phyloP scores from a whole-genome alignment of 139 green algal species.

The Micractinium conductrix region DNA sequence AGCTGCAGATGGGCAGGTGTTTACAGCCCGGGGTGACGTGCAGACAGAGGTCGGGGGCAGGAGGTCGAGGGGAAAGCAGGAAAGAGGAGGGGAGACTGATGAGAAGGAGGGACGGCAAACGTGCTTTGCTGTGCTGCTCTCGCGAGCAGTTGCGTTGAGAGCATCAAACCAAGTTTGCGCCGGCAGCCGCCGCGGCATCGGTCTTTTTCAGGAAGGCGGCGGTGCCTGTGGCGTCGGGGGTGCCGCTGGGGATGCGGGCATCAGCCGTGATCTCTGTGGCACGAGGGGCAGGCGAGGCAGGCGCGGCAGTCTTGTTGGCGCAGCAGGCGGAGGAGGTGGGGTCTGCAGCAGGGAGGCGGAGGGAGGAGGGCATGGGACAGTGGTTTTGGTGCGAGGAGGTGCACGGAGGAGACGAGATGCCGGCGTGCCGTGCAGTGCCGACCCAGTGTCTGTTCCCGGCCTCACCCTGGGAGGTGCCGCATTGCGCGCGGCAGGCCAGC shows the following conservation, averaged over 20 bases:
- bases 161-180: slow-evolving; percentile 30
- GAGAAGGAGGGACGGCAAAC: no score
- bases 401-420: no score
- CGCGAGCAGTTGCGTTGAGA: no score
- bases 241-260: no score
- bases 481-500: not conserved
- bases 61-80: no score
- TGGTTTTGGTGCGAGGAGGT: not conserved
- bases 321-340: not conserved
- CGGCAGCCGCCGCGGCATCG: not conserved
- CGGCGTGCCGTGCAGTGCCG: no score
- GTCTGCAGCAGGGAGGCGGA: not conserved
- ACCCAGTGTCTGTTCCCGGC: not conserved
- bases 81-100: no score
- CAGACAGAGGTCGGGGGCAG: no score
- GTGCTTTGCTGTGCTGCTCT: no score
- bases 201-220: not conserved
- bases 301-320: not conserved
- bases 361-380: not conserved
- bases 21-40: no score
- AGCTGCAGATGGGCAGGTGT: no score
- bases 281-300: not conserved
- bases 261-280: not conserved
- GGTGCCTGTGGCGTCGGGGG: not conserved
- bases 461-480: not conserved